These are phyloP conservation scores for Apophysomyces ossiformis DNA, from an alignment of 371 early-diverging fungal genomes.

Conservation along the genomic window DNA sequence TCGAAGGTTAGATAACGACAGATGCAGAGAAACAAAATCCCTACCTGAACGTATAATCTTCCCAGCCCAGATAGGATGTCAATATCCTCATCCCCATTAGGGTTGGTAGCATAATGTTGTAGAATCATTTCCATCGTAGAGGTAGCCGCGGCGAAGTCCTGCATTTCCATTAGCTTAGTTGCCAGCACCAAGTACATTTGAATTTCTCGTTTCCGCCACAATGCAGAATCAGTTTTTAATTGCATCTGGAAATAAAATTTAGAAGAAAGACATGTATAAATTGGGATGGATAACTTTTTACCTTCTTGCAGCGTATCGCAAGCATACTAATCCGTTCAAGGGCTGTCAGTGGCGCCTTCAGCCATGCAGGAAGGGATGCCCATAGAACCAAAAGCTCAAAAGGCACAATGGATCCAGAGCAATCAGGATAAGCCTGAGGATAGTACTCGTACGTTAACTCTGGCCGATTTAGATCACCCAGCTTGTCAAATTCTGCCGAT, in stretches of 20 bases:
- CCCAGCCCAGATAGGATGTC: constrained; percentile 60
- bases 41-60: constrained; percentile 60
- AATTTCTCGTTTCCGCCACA: constrained; percentile 53
- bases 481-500: constrained; percentile 63
- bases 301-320: constrained; percentile 59
- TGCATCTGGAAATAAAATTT: constrained; percentile 17
- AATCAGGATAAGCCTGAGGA: constrained; percentile 24
- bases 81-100: constrained; percentile 28
- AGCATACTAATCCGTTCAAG: constrained; percentile 59
- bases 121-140: constrained; percentile 35
- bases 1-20: neutral
- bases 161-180: constrained; percentile 53
- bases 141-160: constrained; percentile 56
- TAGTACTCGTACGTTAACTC: constrained; percentile 53
- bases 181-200: constrained; percentile 60
- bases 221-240: neutral
- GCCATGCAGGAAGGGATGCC: constrained; percentile 54
- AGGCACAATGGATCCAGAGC: constrained; percentile 52
- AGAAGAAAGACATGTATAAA: neutral
- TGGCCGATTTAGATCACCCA: constrained; percentile 57
- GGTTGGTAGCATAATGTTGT: constrained; percentile 13
- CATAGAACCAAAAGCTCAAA: constrained; percentile 60
- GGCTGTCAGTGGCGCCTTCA: constrained; percentile 52
- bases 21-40: no score
- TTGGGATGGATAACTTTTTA: constrained; percentile 15